Conservation (phyloP, 2,329 filamentous ascomycete species). For the Neofusicoccum ribis region DNA sequence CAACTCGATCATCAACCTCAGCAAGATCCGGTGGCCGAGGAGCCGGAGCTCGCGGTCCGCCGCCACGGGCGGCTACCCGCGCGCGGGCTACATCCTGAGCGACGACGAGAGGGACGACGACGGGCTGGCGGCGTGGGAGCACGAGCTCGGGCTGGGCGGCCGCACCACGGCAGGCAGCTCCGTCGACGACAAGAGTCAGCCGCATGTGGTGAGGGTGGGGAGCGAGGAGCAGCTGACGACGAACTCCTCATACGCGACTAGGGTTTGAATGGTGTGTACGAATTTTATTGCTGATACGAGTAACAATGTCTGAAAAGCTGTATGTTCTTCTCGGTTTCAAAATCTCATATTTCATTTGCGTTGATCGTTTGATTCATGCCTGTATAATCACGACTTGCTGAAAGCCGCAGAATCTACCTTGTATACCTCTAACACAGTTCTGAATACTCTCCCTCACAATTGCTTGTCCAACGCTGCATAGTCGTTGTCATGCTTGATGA, state of each 20-base stretch:
- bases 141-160: neutral
- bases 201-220: neutral
- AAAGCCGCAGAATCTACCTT: too few species aligned
- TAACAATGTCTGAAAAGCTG: neutral
- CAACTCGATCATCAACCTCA: neutral
- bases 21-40: constrained; percentile 6
- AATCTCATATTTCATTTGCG: too few species aligned
- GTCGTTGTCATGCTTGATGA: constrained; percentile 24
- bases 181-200: neutral
- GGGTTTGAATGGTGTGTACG: neutral
- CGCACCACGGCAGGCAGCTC: neutral
- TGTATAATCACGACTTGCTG: too few species aligned
- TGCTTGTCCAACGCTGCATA: neutral
- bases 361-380: too few species aligned
- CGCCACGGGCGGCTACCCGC: neutral
- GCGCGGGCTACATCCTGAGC: neutral
- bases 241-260: neutral
- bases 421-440: too few species aligned
- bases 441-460: neutral
- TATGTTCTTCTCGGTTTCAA: too few species aligned
- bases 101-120: neutral
- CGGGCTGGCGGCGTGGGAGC: neutral
- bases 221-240: neutral
- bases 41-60: neutral
- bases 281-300: neutral